These are phyloP conservation scores for Tetraselmis chui DNA, from an alignment of 139 green algal genomes.

Conservation along the genomic window DNA sequence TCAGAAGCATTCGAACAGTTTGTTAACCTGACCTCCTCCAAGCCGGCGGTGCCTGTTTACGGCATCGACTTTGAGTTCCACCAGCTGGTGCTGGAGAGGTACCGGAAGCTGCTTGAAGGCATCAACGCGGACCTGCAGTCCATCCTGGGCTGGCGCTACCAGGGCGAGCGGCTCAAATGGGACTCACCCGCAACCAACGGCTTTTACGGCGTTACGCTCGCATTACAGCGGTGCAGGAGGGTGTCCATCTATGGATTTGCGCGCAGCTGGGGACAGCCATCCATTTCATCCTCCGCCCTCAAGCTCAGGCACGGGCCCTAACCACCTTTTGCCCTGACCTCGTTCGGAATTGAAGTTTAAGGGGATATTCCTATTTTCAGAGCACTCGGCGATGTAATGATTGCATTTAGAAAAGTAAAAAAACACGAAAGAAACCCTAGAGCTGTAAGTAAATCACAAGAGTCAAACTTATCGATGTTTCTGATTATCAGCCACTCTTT, in stretches of 20 bases:
- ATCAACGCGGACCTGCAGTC: not conserved
- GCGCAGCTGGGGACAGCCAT: not conserved
- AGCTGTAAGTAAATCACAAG: too few relatives aligned
- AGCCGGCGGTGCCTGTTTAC: not conserved
- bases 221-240: not conserved
- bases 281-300: not conserved
- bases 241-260: conserved; percentile 1
- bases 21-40: not conserved
- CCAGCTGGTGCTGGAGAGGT: not conserved
- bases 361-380: too few relatives aligned
- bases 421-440: too few relatives aligned
- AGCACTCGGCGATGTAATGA: too few relatives aligned
- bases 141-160: not conserved
- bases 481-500: too few relatives aligned
- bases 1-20: not conserved
- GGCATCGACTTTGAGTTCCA: conserved; percentile 3
- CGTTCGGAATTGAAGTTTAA: too few relatives aligned
- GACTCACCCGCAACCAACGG: conserved; percentile 2
- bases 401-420: too few relatives aligned
- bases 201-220: conserved; percentile 2
- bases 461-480: too few relatives aligned
- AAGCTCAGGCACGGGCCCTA: not conserved
- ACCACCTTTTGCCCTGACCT: too few relatives aligned
- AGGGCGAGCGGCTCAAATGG: not conserved
- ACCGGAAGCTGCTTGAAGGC: not conserved